Conservation (phyloP, 257 asterid genomes). For the Scutellaria baicalensis region DNA sequence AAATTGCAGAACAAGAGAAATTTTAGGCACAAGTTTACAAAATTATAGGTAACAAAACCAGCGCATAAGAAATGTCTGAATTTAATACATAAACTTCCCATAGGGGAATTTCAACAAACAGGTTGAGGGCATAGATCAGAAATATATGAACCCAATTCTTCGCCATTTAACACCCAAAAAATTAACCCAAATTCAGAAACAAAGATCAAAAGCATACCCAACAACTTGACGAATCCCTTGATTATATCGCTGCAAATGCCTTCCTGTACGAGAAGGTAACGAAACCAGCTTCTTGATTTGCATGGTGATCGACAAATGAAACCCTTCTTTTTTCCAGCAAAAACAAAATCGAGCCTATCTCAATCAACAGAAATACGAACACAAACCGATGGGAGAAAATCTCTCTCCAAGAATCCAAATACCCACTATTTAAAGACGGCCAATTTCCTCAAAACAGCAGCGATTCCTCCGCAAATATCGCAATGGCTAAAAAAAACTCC, state of each 20-base stretch:
- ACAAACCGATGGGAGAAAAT: background rate
- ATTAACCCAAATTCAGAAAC: background rate
- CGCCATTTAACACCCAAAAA: background rate
- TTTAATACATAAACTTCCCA: constrained; percentile 2
- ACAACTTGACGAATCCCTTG: constrained; percentile 72
- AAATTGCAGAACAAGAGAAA: constrained; percentile 5
- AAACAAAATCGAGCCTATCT: background rate
- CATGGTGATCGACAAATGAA: constrained; percentile 25
- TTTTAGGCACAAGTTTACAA: constrained; percentile 12
- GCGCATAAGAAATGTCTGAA: no score
- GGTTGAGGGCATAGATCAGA: background rate
- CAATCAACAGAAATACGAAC: no score
- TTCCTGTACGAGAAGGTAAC: constrained; percentile 55
- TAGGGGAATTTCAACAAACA: constrained; percentile 1
- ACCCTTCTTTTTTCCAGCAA: background rate
- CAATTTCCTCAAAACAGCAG: constrained; percentile 5
- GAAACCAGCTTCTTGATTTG: constrained; percentile 44
- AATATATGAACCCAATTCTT: background rate
- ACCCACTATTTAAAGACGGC: background rate
- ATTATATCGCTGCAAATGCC: constrained; percentile 68
- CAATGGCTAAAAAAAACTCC: constrained; percentile 11
- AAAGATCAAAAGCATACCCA: constrained; percentile 45
- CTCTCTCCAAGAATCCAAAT: constrained; percentile 8
- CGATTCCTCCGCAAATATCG: constrained; percentile 16
- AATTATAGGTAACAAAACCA: no score